Evolutionary conservation across 257 asterid species (phyloP).

Genomic region (Eustoma russellianum): DNA sequence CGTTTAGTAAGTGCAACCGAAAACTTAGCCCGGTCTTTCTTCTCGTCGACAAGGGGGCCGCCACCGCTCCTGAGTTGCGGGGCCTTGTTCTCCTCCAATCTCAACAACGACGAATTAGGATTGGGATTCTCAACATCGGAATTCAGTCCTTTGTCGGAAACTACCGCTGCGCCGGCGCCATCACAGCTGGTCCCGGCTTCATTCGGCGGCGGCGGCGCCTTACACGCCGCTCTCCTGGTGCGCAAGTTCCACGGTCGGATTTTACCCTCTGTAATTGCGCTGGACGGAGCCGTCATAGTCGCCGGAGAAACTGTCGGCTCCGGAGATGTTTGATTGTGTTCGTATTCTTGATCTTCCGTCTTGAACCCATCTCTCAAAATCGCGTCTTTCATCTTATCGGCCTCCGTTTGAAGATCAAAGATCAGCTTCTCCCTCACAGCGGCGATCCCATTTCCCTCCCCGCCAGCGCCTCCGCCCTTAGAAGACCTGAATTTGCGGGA

Average conservation of each 20-base stretch:
- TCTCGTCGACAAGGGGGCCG: slow-evolving; percentile 17
- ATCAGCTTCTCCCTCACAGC: slow-evolving; percentile 63
- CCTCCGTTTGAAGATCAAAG: slow-evolving; percentile 78
- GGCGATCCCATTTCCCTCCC: slow-evolving; percentile 48
- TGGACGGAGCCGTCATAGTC: slow-evolving; percentile 7
- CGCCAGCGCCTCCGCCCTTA: slow-evolving; percentile 12
- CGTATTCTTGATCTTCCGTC: too few relatives aligned
- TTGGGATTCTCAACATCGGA: slow-evolving; percentile 17
- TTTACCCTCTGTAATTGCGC: too few relatives aligned
- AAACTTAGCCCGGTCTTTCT: slow-evolving; percentile 49
- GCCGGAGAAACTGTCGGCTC: slow-evolving; percentile 15
- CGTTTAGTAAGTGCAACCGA: slow-evolving; percentile 49
- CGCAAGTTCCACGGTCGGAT: slow-evolving; percentile 76
- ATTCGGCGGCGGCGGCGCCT: slow-evolving; percentile 12
- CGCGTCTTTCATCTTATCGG: too few relatives aligned
- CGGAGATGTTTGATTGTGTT: slow-evolving; percentile 18
- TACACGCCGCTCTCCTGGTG: slow-evolving; percentile 51
- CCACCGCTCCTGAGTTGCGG: slow-evolving; percentile 27
- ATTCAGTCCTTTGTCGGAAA: slow-evolving; percentile 16
- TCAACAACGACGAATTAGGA: slow-evolving; percentile 21
- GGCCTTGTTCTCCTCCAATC: slow-evolving; percentile 16
- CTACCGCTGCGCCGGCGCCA: slow-evolving; percentile 13
- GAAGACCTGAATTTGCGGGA: slow-evolving; percentile 11
- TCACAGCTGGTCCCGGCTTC: slow-evolving; percentile 2
- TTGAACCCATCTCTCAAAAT: too few relatives aligned